Evolutionary conservation across 352 stramenopile species (phyloP).

Genomic region (Pythium volutum): DNA sequence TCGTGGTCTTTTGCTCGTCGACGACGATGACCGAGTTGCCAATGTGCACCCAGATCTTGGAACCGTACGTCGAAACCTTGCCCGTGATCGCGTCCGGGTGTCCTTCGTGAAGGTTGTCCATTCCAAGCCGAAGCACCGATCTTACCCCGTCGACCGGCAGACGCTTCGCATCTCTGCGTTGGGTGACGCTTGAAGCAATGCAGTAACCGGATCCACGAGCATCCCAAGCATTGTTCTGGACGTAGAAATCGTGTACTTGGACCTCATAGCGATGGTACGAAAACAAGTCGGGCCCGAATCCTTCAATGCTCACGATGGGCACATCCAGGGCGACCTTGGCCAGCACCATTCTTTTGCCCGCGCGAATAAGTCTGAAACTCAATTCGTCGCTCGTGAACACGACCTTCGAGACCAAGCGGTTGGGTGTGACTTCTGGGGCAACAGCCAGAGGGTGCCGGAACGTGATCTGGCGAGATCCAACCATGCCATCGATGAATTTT

Average conservation of each 20-base stretch:
- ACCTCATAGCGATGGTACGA: conserved; percentile 79
- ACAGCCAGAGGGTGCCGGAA: conserved; percentile 75
- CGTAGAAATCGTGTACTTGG: conserved; percentile 63
- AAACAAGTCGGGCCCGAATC: conserved; percentile 77
- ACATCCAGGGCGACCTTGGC: conserved; percentile 51
- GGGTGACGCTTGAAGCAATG: conserved; percentile 69
- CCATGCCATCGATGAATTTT: conserved; percentile 48
- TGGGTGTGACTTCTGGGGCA: conserved; percentile 52
- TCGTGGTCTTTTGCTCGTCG: conserved; percentile 67
- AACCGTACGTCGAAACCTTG: conserved; percentile 60
- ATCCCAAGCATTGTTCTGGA: conserved; percentile 61
- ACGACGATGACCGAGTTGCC: conserved; percentile 72
- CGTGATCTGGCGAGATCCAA: conserved; percentile 54
- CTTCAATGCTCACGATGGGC: conserved; percentile 53
- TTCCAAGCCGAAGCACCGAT: conserved; percentile 45
- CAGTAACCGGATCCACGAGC: conserved; percentile 48
- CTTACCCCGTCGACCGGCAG: background rate
- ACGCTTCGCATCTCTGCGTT: conserved; percentile 16
- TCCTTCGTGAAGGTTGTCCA: conserved; percentile 65
- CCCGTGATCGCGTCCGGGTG: conserved; percentile 55
- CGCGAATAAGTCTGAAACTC: conserved; percentile 68
- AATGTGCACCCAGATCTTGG: conserved; percentile 62
- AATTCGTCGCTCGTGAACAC: conserved; percentile 53
- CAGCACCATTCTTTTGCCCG: conserved; percentile 56
- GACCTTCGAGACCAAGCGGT: conserved; percentile 42